These are phyloP conservation scores for Sarcocystis neurona DNA, from an alignment of 169 alveolate species.

Conservation along the genomic window DNA sequence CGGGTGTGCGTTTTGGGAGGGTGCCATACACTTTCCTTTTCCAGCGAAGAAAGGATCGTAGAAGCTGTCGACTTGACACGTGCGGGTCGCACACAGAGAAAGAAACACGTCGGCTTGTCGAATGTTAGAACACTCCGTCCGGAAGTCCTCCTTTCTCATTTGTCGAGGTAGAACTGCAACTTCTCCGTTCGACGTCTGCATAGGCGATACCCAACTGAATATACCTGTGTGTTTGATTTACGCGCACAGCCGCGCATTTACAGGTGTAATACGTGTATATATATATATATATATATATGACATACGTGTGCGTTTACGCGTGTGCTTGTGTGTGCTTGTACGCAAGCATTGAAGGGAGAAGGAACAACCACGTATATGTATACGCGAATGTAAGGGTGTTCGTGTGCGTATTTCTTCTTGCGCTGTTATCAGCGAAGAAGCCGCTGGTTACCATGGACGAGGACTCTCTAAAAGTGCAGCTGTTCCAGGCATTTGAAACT, in stretches of 20 bases:
- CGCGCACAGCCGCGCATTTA: background rate
- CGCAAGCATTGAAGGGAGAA: background rate
- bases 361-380: background rate
- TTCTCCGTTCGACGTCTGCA: background rate
- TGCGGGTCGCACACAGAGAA: no score
- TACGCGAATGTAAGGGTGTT: background rate
- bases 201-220: background rate
- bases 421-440: slow-evolving; percentile 35
- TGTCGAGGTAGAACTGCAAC: no score
- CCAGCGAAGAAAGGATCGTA: no score
- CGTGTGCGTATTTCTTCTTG: background rate
- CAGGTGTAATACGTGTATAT: background rate
- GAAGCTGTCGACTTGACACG: no score
- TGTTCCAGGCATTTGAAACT: slow-evolving; percentile 54
- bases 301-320: no score
- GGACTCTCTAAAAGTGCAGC: slow-evolving; percentile 62
- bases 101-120: no score
- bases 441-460: slow-evolving; percentile 52
- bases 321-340: no score
- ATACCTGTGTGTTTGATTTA: background rate
- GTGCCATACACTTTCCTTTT: no score
- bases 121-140: no score
- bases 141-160: no score
- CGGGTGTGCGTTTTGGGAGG: no score
- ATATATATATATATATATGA: background rate